These are phyloP conservation scores for Yamadazyma pseudoaaseri DNA, from an alignment of 1,139 yeast genomes.

Conservation along the genomic window DNA sequence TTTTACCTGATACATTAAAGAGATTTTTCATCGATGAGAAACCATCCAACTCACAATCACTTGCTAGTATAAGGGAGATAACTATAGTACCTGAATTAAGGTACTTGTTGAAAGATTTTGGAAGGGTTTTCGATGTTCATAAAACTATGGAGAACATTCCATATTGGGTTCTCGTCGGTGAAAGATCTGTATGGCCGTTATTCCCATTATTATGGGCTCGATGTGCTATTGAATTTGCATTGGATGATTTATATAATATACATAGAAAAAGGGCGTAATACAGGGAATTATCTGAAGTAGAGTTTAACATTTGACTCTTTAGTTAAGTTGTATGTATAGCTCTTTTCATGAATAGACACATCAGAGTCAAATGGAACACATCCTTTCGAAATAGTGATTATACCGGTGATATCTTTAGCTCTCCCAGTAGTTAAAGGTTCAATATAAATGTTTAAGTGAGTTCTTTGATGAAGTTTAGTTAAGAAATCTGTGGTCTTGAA, in stretches of 20 bases:
- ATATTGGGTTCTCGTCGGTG: constrained; percentile 91
- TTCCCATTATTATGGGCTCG: constrained; percentile 84
- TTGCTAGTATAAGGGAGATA: constrained; percentile 61
- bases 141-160: constrained; percentile 70
- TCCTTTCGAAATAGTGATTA: constrained; percentile 59
- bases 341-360: constrained; percentile 44
- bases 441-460: constrained; percentile 51
- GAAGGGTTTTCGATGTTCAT: constrained; percentile 74
- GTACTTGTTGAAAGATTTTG: constrained; percentile 64
- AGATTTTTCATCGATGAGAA: constrained; percentile 85
- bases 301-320: constrained; percentile 53
- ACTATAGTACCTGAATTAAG: constrained; percentile 88
- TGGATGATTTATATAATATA: constrained; percentile 70
- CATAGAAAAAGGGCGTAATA: constrained; percentile 31
- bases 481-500: constrained; percentile 45
- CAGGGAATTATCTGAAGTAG: constrained; percentile 34
- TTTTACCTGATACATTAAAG: constrained; percentile 68
- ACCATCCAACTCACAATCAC: constrained; percentile 62
- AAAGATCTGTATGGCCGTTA: constrained; percentile 90
- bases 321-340: constrained; percentile 60
- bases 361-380: constrained; percentile 25
- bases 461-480: constrained; percentile 48
- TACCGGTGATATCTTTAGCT: constrained; percentile 82
- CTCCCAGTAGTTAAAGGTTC: constrained; percentile 76
- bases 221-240: constrained; percentile 84